Base-by-base conservation (phyloP, 129 eudicot species). In the Saposhnikovia divaricata region DNA sequence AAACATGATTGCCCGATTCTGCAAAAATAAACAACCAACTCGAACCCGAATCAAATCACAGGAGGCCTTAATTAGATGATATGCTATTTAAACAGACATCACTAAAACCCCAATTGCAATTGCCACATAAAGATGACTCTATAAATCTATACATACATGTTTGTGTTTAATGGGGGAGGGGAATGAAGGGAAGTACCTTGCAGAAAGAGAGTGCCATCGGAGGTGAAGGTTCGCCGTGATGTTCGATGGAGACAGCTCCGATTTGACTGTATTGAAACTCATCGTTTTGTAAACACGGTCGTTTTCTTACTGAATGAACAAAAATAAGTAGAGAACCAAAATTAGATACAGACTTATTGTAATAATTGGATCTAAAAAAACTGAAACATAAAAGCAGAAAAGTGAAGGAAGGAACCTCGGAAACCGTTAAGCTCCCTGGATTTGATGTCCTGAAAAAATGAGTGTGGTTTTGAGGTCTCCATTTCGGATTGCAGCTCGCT, bases 161-260 rank as follows among this genome's bases (percentile, higher is more conserved):
- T 4, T 4, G 43, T 40, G 43, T 40, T 40, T 2, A 40, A 40
- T 40, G 43, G 6, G 43, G 43, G 42, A 4, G 42, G 43, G 43
- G 43, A 5, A 5, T 4, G 43, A 5, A 5, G 43, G 43, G 43
- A 5, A 40, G 87, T 27, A 94, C 98, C 98, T 94, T 92, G 86
- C 97, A 85, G 76, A 90, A 94, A 6, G 98, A 91, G 42, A 94
- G 77, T n/a, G 98, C 93, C 93, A 94, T 85, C 4, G 98, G 98
- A 75, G 98, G 98, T 6, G 90, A 75, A 11, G 78, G 45, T 5
- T 40, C 72, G 31, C 88, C 91, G 9, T 83, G 66, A 46, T 87
- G 86, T 44, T 87, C 89, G 31, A 86, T 85, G 1, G 89, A 86
- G 14, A 95, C 66, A 13, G 86, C 90, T 80, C 91, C 93, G 3